Percentiles rank a stretch among this genome's conserved stretches.
Evolutionary conservation across 2,329 filamentous ascomycete species (phyloP).

Genomic region (Claviceps maximensis): DNA sequence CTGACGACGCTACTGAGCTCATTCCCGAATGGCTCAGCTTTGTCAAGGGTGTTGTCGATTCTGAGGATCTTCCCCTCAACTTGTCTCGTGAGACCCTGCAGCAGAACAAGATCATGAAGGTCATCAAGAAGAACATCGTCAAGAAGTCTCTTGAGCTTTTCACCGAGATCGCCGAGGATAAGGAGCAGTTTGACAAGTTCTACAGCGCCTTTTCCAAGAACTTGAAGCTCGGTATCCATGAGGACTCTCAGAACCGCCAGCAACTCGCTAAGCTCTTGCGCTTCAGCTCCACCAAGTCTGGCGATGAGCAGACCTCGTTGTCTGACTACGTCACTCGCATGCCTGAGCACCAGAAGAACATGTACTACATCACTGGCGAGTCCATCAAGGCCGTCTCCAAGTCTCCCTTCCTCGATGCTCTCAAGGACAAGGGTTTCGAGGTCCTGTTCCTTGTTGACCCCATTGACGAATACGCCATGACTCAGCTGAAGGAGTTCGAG

Average conservation of each 20-base stretch:
- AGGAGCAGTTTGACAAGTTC: constrained; percentile 99
- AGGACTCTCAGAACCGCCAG: constrained; percentile 94
- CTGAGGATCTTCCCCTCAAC: constrained; percentile 98
- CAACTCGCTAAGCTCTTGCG: constrained; percentile 94
- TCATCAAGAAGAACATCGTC: constrained; percentile 99
- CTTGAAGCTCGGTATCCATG: constrained; percentile 99
- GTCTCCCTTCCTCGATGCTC: constrained; percentile 96
- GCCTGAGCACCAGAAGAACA: constrained; percentile 99
- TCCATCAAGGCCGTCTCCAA: constrained; percentile 95
- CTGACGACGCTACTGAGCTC: constrained; percentile 96
- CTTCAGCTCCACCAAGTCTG: constrained; percentile 98
- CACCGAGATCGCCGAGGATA: constrained; percentile 97
- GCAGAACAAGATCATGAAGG: constrained; percentile 99
- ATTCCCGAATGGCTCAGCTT: constrained; percentile 99
- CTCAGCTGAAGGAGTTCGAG: constrained; percentile 99
- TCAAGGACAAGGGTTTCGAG: constrained; percentile 99
- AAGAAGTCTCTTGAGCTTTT: constrained; percentile 99
- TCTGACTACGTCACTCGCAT: constrained; percentile 97
- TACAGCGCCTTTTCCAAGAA: constrained; percentile 99
- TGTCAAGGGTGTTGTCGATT: constrained; percentile 99
- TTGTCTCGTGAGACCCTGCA: constrained; percentile 99
- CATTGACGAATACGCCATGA: constrained; percentile 99
- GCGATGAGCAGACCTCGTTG: constrained; percentile 88
- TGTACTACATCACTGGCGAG: constrained; percentile 99
- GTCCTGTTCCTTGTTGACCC: constrained; percentile 98